These are phyloP conservation scores for Crepidotus variabilis DNA, from an alignment of 768 basidiomycete species.

Conservation along the genomic window DNA sequence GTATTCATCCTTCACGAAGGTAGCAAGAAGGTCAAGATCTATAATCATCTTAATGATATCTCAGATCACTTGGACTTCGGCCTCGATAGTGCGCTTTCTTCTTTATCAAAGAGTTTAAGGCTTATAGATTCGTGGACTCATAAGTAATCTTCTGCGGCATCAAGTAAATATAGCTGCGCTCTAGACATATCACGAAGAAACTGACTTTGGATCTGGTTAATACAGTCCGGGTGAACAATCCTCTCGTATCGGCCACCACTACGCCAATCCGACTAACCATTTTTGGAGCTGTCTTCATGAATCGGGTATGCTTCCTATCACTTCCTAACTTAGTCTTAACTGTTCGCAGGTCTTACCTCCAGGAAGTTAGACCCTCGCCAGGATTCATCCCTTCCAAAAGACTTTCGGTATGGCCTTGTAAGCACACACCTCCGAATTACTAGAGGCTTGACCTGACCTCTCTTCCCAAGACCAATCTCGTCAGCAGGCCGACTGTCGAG, in stretches of 20 bases:
- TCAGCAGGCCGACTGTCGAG: conserved; percentile 64
- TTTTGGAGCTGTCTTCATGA: conserved; percentile 74
- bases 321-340: background rate
- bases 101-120: background rate
- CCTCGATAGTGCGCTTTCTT: conserved; percentile 13
- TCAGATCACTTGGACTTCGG: conserved; percentile 11
- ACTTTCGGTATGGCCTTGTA: conserved; percentile 65
- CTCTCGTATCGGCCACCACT: conserved; percentile 72
- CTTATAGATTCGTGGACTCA: background rate
- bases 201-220: background rate
- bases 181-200: background rate
- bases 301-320: conserved; percentile 41
- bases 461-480: conserved; percentile 67
- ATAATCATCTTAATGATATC: conserved; percentile 14
- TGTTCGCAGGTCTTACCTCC: conserved; percentile 50
- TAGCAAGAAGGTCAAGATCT: conserved; percentile 12
- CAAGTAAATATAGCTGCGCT: conserved; percentile 45
- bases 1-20: background rate
- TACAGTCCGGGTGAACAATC: conserved; percentile 66
- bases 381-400: conserved; percentile 55
- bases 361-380: conserved; percentile 49
- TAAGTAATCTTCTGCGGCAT: conserved; percentile 84
- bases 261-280: conserved; percentile 75
- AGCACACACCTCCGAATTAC: conserved; percentile 16
- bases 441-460: background rate